These are phyloP conservation scores for Fusarium foetens DNA, from an alignment of 2,329 filamentous ascomycete species.

Conservation along the genomic window DNA sequence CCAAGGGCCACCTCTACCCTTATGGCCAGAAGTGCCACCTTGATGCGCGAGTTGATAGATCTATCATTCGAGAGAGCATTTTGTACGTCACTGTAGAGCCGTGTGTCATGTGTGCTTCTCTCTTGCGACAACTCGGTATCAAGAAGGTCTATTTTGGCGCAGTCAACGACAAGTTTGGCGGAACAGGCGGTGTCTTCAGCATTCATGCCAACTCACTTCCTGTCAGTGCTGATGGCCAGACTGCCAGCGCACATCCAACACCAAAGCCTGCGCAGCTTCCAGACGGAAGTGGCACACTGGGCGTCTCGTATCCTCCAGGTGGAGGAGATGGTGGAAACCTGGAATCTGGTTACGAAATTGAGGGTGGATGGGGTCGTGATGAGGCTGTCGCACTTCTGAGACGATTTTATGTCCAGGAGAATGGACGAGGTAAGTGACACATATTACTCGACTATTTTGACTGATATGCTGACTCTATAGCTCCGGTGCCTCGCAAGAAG, in stretches of 20 bases:
- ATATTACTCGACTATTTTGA: accelerated
- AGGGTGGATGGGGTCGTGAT: conserved; percentile 88
- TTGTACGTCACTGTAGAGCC: conserved; percentile 98
- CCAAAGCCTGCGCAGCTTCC: conserved; percentile 51
- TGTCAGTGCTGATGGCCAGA: conserved; percentile 49
- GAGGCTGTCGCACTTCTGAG: conserved; percentile 93
- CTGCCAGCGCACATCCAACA: conserved; percentile 54
- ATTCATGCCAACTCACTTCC: conserved; percentile 74
- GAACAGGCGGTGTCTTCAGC: conserved; percentile 91
- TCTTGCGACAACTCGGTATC: conserved; percentile 88
- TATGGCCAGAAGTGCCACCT: conserved; percentile 70
- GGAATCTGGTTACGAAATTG: conserved; percentile 81
- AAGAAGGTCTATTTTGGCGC: conserved; percentile 94
- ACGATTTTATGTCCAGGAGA: conserved; percentile 98
- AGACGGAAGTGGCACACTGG: conserved; percentile 51
- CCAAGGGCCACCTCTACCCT: conserved; percentile 66
- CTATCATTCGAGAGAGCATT: conserved; percentile 75
- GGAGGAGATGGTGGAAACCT: conserved; percentile 72
- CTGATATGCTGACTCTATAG: conserved; percentile 44
- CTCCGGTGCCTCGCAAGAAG: conserved; percentile 64
- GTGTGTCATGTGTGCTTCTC: conserved; percentile 97
- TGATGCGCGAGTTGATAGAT: conserved; percentile 68
- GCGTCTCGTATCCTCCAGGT: conserved; percentile 51
- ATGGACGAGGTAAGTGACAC: conserved; percentile 77
- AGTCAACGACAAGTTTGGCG: conserved; percentile 95